Base-by-base conservation (phyloP, 495 filamentous ascomycete species). In the Pyrenula massariospora region DNA sequence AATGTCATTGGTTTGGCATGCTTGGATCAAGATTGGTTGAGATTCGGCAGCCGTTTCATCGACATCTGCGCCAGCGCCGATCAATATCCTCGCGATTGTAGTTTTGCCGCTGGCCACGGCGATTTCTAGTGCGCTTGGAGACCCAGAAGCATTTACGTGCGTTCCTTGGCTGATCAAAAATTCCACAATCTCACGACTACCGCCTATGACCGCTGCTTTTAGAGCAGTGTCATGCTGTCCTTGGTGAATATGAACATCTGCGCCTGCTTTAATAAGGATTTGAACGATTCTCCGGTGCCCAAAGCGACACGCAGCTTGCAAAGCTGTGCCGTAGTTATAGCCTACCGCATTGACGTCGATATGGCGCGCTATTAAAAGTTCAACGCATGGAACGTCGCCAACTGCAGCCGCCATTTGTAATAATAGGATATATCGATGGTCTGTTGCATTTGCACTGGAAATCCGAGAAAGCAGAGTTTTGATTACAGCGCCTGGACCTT, bases 261-360 rank as follows among this genome's bases (percentile, higher is more conserved):
- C 58, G 10, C 55, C 55, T 3, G 54, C 48, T 15, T 57, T 50
- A 1, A 60, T 5, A 19, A 60, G 23, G 1, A 55, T 25, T 47
- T 58, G 48, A 12, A 60, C 58, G 2, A 60, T 49, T 12, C 10
- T 50, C 8, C 51, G 77, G 77, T 61, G 66, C 74, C 52, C 59
- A 58, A 10, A 75, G 70, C 15, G 78, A 78, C 50, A 64, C 63
- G 49, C 74, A 73, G 50, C 65, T 72, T 8, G 64, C 56, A 52
- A 60, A 54, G 20, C 66, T 54, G 12, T 64, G 66, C 50, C 50
- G 25, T 52, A 58, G 0, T 1, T 0, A 52, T 56, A 57, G 19
- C 54, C 57, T 31, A 58, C 54, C 21, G 55, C 55, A 21, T 64
- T 60, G 22, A 62, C 48, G 23, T 64, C 53, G 47, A 58, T 60